Evolutionary conservation across 169 alveolate genomes (phyloP).

Genomic region (Eimeria maxima): DNA sequence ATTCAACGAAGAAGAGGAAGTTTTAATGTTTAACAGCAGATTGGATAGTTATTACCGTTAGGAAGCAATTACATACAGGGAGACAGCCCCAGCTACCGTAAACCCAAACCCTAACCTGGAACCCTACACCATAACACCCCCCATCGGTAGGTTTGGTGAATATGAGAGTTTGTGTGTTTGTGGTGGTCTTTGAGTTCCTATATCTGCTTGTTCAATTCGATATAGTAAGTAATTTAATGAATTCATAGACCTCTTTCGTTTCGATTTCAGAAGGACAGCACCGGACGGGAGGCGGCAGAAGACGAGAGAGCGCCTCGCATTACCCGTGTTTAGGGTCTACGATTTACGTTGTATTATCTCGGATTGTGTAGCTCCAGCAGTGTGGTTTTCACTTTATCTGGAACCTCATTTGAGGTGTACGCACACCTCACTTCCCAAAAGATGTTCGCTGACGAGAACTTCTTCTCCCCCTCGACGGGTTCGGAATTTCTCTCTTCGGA

Average conservation of each 20-base stretch:
- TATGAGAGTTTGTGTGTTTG: not conserved
- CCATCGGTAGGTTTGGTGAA: not conserved
- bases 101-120: not conserved
- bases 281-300: not conserved
- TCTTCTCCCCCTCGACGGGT: not conserved
- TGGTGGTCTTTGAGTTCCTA: not conserved
- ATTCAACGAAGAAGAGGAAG: too few relatives aligned
- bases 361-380: not conserved
- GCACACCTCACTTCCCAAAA: not conserved
- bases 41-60: too few relatives aligned
- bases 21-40: too few relatives aligned
- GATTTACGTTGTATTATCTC: not conserved
- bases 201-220: not conserved
- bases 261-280: not conserved
- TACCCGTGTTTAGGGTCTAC: not conserved
- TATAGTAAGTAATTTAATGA: not conserved
- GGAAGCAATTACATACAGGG: too few relatives aligned
- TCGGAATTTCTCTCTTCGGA: not conserved
- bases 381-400: not conserved
- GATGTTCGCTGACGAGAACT: slow-evolving; percentile 41
- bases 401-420: not conserved
- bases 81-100: too few relatives aligned
- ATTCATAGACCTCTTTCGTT: not conserved
- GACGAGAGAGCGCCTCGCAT: not conserved
- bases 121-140: not conserved